These are phyloP conservation scores for Fusarium transvaalense DNA, from an alignment of 2,329 filamentous ascomycete genomes.

Conservation along the genomic window DNA sequence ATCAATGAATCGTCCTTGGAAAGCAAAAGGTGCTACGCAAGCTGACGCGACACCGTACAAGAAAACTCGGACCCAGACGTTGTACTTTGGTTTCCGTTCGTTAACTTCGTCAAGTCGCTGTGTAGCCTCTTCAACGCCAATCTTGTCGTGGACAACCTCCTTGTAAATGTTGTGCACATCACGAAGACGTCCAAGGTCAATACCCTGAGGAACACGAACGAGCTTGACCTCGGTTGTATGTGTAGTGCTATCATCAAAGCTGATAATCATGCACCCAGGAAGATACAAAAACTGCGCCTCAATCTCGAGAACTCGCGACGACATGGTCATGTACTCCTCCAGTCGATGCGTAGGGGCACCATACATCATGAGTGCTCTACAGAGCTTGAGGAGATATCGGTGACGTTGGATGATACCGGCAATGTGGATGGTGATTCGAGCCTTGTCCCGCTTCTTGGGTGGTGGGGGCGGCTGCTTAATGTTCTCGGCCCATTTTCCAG, in stretches of 20 bases:
- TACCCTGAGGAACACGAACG: slow-evolving; percentile 74
- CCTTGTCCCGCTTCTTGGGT: slow-evolving; percentile 55
- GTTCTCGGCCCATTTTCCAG: slow-evolving; percentile 60
- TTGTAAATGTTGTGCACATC: slow-evolving; percentile 85
- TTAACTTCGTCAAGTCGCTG: slow-evolving; percentile 69
- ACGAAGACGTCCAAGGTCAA: slow-evolving; percentile 79
- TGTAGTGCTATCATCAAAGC: slow-evolving; percentile 80
- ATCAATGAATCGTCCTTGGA: slow-evolving; percentile 81
- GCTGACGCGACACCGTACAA: slow-evolving; percentile 83
- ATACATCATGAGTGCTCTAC: slow-evolving; percentile 87
- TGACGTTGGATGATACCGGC: slow-evolving; percentile 81
- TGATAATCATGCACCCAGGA: slow-evolving; percentile 93
- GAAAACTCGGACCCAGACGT: slow-evolving; percentile 68
- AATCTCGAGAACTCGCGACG: slow-evolving; percentile 87
- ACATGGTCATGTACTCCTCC: slow-evolving; percentile 93
- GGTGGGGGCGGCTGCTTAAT: slow-evolving; percentile 55
- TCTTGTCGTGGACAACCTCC: slow-evolving; percentile 82
- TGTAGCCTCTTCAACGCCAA: slow-evolving; percentile 78
- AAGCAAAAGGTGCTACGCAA: slow-evolving; percentile 83
- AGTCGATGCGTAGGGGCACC: slow-evolving; percentile 91
- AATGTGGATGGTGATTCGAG: slow-evolving; percentile 68
- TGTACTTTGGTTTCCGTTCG: slow-evolving; percentile 60
- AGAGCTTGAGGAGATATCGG: slow-evolving; percentile 85
- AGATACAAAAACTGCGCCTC: slow-evolving; percentile 92
- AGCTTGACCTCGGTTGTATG: slow-evolving; percentile 86